phyloP scores from a whole-genome alignment of 495 filamentous ascomycete genomes.

The Aspergillus nanangensis region DNA sequence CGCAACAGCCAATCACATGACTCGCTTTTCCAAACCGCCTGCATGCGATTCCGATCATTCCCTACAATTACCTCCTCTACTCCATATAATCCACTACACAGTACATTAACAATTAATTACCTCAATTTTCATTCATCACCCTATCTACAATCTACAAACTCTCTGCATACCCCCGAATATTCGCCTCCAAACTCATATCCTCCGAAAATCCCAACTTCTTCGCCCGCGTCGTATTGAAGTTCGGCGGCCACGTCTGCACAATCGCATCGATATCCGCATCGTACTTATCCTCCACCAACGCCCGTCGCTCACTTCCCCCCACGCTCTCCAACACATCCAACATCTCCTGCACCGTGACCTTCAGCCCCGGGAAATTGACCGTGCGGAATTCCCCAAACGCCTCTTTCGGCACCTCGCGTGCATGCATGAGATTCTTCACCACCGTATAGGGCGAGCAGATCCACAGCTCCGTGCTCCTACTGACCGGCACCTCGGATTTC shows the following conservation, averaged over 20 bases:
- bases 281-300: conserved; percentile 59
- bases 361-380: conserved; percentile 71
- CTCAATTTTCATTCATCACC: neutral
- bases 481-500: conserved; percentile 59
- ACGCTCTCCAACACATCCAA: conserved; percentile 66
- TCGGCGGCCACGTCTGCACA: conserved; percentile 68
- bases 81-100: neutral
- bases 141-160: conserved; percentile 16
- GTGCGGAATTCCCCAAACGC: conserved; percentile 53
- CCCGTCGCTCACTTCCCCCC: conserved; percentile 63
- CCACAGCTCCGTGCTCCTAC: conserved; percentile 54
- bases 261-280: conserved; percentile 65
- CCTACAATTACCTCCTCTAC: conserved; percentile 6
- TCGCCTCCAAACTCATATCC: conserved; percentile 54
- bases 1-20: conserved; percentile 48
- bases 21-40: conserved; percentile 42
- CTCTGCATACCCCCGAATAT: conserved; percentile 50
- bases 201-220: conserved; percentile 54
- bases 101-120: neutral
- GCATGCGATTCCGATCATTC: conserved; percentile 35
- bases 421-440: conserved; percentile 65
- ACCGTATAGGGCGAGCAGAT: conserved; percentile 64
- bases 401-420: conserved; percentile 51
- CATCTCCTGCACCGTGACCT: conserved; percentile 69
- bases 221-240: conserved; percentile 58